Evolutionary conservation across 352 stramenopile genomes (phyloP).

Genomic region (Globisporangium rhizosaccharum): DNA sequence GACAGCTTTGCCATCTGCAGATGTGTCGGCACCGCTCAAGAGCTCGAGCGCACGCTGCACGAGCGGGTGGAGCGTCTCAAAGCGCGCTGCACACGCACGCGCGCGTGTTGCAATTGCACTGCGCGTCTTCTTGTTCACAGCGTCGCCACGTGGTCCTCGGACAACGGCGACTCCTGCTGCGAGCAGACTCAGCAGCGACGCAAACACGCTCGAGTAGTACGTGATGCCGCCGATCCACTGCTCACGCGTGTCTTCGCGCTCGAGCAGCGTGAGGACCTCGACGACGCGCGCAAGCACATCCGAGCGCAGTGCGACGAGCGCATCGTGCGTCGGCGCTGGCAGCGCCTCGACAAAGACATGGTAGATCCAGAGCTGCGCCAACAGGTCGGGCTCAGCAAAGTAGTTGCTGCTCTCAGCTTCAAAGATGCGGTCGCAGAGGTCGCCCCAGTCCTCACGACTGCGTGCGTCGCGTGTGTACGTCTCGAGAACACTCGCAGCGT

Average conservation of each 20-base stretch:
- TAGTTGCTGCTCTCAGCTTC: slow-evolving; percentile 79
- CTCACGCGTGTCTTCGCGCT: slow-evolving; percentile 9
- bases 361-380: slow-evolving; percentile 53
- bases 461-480: slow-evolving; percentile 35
- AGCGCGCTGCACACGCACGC: slow-evolving; percentile 13
- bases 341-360: slow-evolving; percentile 24
- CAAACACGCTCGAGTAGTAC: slow-evolving; percentile 64
- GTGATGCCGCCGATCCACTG: slow-evolving; percentile 59
- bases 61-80: slow-evolving; percentile 32
- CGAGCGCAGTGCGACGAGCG: slow-evolving; percentile 18
- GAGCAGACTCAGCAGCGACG: slow-evolving; percentile 43
- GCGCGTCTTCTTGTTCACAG: slow-evolving; percentile 7
- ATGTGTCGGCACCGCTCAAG: slow-evolving; percentile 10
- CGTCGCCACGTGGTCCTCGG: slow-evolving; percentile 11
- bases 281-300: slow-evolving; percentile 28
- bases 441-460: slow-evolving; percentile 39
- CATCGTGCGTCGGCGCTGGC: background rate
- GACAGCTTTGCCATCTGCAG: background rate
- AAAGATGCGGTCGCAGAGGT: slow-evolving; percentile 69
- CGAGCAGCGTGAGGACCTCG: slow-evolving; percentile 7
- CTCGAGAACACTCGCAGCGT: slow-evolving; percentile 32
- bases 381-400: slow-evolving; percentile 54
- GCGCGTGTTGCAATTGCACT: slow-evolving; percentile 11
- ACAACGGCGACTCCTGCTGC: slow-evolving; percentile 34
- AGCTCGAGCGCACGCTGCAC: slow-evolving; percentile 28